phyloP scores from a whole-genome alignment of 768 basidiomycete genomes.

The Xanthoconium stramineum region DNA sequence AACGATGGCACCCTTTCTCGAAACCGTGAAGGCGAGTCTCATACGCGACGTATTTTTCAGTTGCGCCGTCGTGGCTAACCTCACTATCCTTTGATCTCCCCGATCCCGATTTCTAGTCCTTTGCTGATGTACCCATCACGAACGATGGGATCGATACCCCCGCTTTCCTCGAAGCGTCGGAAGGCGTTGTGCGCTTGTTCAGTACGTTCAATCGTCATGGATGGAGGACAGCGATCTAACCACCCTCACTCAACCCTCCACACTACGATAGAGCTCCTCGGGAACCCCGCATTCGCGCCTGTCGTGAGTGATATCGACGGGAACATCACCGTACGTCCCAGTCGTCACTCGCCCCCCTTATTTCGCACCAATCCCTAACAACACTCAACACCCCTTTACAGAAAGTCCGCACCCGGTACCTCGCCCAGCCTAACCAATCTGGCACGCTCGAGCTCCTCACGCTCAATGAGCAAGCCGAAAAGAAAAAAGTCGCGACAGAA shows the following conservation, averaged over 20 bases:
- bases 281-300: constrained; percentile 59
- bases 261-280: constrained; percentile 19
- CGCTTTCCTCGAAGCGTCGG: constrained; percentile 82
- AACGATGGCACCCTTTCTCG: constrained; percentile 72
- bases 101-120: constrained; percentile 57
- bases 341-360: too few relatives aligned
- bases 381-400: too few relatives aligned
- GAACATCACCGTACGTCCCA: constrained; percentile 74
- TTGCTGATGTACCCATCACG: constrained; percentile 83
- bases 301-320: constrained; percentile 88
- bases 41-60: too few relatives aligned
- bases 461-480: constrained; percentile 78
- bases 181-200: constrained; percentile 87
- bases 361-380: too few relatives aligned
- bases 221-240: background rate
- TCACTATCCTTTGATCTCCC: background rate
- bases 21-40: constrained; percentile 57
- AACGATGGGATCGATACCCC: constrained; percentile 86
- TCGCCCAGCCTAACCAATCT: constrained; percentile 60
- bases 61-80: background rate
- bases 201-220: constrained; percentile 48
- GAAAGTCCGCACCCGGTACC: constrained; percentile 89
- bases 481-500: constrained; percentile 86
- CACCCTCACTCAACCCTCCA: background rate
- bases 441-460: constrained; percentile 82